Evolutionary conservation across 2,329 filamentous ascomycete genomes (phyloP).

Genomic region (Cryphonectria japonica): DNA sequence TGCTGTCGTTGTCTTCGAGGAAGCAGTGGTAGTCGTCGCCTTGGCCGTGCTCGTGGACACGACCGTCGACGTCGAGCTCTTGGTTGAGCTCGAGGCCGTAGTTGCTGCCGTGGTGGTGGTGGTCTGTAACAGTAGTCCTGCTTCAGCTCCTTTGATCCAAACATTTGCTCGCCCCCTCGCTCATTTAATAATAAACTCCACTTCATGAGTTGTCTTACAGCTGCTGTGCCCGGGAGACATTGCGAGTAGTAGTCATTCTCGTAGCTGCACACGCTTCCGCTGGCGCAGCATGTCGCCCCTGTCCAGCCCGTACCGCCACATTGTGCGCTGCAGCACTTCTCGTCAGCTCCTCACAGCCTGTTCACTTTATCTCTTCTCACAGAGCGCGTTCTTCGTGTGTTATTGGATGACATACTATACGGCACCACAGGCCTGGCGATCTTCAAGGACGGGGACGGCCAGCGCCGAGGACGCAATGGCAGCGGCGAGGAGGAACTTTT

Average conservation of each 20-base stretch:
- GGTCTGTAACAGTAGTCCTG: conserved; percentile 21
- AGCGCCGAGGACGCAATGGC: conserved; percentile 38
- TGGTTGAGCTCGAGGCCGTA: conserved; percentile 25
- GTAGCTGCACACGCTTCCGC: conserved; percentile 44
- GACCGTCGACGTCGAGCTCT: conserved; percentile 8
- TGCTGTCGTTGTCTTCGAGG: conserved; percentile 44
- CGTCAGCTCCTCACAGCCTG: background rate
- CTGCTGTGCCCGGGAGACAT: conserved; percentile 36
- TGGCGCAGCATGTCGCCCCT: conserved; percentile 50
- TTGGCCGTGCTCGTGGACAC: conserved; percentile 31
- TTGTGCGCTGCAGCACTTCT: conserved; percentile 38
- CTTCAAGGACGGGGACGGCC: conserved; percentile 9
- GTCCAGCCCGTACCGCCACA: conserved; percentile 51
- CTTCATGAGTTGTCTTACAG: background rate
- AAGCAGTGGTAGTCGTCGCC: conserved; percentile 36
- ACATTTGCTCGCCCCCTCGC: background rate
- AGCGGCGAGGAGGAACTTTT: conserved; percentile 39
- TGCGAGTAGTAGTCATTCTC: conserved; percentile 46
- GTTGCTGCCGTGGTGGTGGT: conserved; percentile 27
- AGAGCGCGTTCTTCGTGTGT: background rate
- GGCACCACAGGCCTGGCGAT: conserved; percentile 12
- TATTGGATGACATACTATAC: conserved; percentile 36
- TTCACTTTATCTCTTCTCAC: too few relatives aligned
- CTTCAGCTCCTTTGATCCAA: background rate
- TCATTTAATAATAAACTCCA: too few relatives aligned